Evolutionary conservation across 1,284 basidiomycete genomes (phyloP), one percentile per base, ranked within the genome.

Genomic region (Puccinia hordei): DNA sequence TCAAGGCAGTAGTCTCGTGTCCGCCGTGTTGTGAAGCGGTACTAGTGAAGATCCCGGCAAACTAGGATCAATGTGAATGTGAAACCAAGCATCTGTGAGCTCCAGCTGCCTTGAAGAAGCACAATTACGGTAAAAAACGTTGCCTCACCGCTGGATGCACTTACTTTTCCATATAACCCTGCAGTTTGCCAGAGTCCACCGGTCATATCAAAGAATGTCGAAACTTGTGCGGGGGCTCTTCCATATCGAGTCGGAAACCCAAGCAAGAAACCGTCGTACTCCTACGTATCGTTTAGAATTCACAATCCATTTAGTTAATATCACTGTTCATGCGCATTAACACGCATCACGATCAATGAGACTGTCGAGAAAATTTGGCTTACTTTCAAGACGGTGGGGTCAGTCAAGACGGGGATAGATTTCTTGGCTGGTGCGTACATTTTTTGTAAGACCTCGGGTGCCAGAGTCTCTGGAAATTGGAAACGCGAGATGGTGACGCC

Each of bases 381-480:
- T 92, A 92, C 82, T 88, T 87, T 81, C 90, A 85, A 81, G 86
- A 85, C 81, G 86, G 85, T 10, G 85, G 86, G 65, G 84, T 84
- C 81, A 86, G 86, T 77, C 24, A 77, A 33, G 5, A 53, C 59
- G 13, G 49, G 59, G 53, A n/a, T 73, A 10, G 73, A 55, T 59
- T 72, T 88, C 85, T 91, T 92, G 57, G 90, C 84, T 12, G 91
- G 90, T 0, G 92, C 94, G 87, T 91, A 86, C 90, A 97, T 90
- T 87, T 91, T 90, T 81, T 85, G 85, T 80, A 96, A 88, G 81
- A 97, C 87, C 35, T 93, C 92, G n/a, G 90, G 86, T 2, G 91
- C 85, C 79, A 96, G 91, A 10, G 93, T 97, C 88, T 98, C 95
- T 78, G 90, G 87, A 83, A 95, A 90, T 86, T 91, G 91, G 51